A percentile compares a stretch with the other conserved stretches of the same genome.
Conservation (phyloP, 2,329 filamentous ascomycete species). For the Eutypa lata region DNA sequence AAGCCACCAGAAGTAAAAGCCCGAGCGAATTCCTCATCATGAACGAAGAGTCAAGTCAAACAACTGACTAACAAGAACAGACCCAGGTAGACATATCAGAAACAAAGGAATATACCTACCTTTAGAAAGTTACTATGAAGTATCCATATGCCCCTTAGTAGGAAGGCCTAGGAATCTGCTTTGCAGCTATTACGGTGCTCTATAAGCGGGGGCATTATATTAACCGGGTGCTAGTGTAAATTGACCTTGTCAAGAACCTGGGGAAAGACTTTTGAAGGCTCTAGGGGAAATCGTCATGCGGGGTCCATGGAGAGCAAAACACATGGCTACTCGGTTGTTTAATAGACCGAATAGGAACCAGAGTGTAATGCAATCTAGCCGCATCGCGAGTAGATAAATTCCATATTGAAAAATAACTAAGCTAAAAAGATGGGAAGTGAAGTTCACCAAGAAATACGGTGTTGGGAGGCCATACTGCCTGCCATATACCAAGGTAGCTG, state of each 20-base stretch:
- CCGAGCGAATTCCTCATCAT: conserved; percentile 6
- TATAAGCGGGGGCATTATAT: not conserved
- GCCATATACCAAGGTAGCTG: too few relatives aligned
- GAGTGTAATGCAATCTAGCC: too few relatives aligned
- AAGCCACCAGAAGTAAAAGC: conserved; percentile 3
- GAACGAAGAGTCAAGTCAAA: not conserved
- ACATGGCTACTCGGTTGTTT: not conserved
- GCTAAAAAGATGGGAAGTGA: too few relatives aligned
- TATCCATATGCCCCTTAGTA: not conserved
- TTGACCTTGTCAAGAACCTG: not conserved
- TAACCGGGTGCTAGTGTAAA: not conserved
- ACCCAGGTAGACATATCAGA: too few relatives aligned
- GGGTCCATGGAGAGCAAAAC: not conserved
- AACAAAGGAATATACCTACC: too few relatives aligned
- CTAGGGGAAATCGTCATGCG: not conserved
- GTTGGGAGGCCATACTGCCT: too few relatives aligned
- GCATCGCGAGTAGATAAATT: too few relatives aligned
- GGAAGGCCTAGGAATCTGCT: not conserved
- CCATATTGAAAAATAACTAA: too few relatives aligned
- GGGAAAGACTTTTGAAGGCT: not conserved
- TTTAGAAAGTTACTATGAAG: too few relatives aligned
- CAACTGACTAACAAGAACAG: too few relatives aligned
- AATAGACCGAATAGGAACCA: not conserved
- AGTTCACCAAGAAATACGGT: too few relatives aligned
- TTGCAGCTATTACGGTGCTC: not conserved